phyloP scores from a whole-genome alignment of 768 basidiomycete species.

The Trichaptum fuscoviolaceum region DNA sequence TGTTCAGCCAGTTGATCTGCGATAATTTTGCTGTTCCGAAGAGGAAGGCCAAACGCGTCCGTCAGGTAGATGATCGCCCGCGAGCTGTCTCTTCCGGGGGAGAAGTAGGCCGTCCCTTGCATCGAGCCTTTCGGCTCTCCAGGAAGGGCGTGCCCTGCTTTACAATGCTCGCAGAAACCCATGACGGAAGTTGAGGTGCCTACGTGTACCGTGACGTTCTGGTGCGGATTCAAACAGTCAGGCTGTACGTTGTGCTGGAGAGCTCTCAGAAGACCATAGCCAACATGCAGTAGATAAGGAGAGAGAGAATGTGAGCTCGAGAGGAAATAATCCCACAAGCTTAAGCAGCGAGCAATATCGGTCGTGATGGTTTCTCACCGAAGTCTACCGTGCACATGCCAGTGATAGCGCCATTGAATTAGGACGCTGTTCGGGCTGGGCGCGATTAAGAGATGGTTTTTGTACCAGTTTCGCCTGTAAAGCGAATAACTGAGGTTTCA shows the following conservation, averaged over 20 bases:
- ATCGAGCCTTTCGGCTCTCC: conserved; percentile 42
- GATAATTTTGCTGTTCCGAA: conserved; percentile 50
- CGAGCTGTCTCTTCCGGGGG: conserved; percentile 20
- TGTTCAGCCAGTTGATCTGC: conserved; percentile 47
- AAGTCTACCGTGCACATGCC: background rate
- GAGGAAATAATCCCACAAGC: background rate
- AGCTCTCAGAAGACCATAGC: background rate
- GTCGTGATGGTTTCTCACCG: background rate
- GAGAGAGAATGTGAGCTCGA: too few relatives aligned
- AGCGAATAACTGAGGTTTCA: too few relatives aligned
- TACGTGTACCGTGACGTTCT: background rate
- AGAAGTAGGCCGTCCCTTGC: conserved; percentile 41
- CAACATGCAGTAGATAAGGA: too few relatives aligned
- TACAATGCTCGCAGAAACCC: conserved; percentile 26
- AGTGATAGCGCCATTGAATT: background rate
- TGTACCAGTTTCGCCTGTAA: too few relatives aligned
- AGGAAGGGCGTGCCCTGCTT: conserved; percentile 36
- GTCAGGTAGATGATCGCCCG: conserved; percentile 50
- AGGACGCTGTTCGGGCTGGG: too few relatives aligned
- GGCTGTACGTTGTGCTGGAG: background rate
- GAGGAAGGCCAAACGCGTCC: conserved; percentile 50
- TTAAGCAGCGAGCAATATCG: background rate
- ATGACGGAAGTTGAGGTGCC: background rate
- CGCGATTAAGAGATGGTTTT: too few relatives aligned
- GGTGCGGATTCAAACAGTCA: background rate